These are phyloP conservation scores for Neolentinus lepideus DNA, from an alignment of 1,284 basidiomycete genomes.

Conservation along the genomic window DNA sequence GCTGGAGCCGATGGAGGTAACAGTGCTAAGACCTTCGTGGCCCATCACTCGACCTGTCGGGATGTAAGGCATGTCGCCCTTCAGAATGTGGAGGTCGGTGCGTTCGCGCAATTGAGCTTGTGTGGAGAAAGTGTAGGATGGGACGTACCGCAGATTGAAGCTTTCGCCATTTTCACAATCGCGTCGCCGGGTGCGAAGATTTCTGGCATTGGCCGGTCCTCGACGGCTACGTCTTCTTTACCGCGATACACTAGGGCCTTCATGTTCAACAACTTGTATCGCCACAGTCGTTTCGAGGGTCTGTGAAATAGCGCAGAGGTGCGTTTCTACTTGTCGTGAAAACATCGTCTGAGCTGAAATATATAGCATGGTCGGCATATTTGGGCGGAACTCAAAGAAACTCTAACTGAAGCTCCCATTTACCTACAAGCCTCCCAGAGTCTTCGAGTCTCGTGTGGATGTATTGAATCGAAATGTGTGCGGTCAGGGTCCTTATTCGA, in stretches of 20 bases:
- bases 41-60: constrained; percentile 22
- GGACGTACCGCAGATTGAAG: constrained; percentile 19
- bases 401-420: too few species aligned
- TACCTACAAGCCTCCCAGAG: too few species aligned
- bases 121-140: neutral
- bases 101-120: constrained; percentile 5
- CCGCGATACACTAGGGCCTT: constrained; percentile 18
- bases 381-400: too few species aligned
- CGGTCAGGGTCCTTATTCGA: too few species aligned
- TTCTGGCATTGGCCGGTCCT: constrained; percentile 16
- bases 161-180: constrained; percentile 18
- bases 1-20: neutral
- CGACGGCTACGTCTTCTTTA: constrained; percentile 8
- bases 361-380: too few species aligned
- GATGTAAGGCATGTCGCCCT: constrained; percentile 19
- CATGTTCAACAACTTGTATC: too few species aligned
- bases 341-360: too few species aligned
- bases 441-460: too few species aligned
- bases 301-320: too few species aligned
- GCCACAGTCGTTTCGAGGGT: too few species aligned
- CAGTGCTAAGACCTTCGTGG: constrained; percentile 7
- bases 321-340: too few species aligned
- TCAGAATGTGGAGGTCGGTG: constrained; percentile 22
- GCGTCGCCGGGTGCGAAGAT: constrained; percentile 17
- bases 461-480: too few species aligned